Percentiles rank a stretch among this genome's conserved stretches.
phyloP scores from a whole-genome alignment of 2,329 filamentous ascomycete species.

The Trichocomaceae sp. region DNA sequence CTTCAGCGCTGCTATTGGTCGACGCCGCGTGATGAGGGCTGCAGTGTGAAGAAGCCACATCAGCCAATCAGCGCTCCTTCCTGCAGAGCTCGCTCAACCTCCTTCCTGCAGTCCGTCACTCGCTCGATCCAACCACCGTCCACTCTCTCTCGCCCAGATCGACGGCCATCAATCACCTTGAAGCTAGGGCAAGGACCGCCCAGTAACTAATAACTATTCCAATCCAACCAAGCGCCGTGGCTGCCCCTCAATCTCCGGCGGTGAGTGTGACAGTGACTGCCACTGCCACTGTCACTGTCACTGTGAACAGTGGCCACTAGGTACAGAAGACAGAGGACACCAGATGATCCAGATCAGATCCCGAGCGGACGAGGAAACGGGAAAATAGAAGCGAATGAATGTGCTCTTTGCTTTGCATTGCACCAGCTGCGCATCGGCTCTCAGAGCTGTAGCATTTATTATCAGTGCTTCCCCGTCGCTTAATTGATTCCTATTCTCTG shows the following conservation, averaged over 20 bases:
- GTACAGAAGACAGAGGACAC: neutral
- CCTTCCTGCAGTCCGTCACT: neutral
- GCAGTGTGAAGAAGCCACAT: slow-evolving; percentile 7
- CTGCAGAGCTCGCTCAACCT: neutral
- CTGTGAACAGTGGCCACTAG: neutral
- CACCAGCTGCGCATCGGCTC: neutral
- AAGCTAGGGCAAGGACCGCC: too few species aligned
- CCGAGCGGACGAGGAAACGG: neutral
- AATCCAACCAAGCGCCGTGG: neutral
- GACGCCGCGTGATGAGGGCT: slow-evolving; percentile 7
- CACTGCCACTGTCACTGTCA: neutral
- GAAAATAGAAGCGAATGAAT: neutral
- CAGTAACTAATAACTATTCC: too few species aligned
- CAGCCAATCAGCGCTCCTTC: slow-evolving; percentile 7
- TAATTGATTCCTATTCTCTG: neutral
- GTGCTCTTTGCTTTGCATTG: neutral
- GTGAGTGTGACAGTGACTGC: neutral
- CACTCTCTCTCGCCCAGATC: neutral
- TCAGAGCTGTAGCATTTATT: neutral
- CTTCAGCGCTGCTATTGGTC: slow-evolving; percentile 11
- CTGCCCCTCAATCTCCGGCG: neutral
- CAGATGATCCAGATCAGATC: neutral
- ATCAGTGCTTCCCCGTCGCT: neutral
- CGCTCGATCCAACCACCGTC: neutral
- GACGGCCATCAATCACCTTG: neutral